A percentile compares a stretch with the other conserved stretches of the same genome.
phyloP scores from a whole-genome alignment of 352 stramenopile genomes.

The Pythium volutum region DNA sequence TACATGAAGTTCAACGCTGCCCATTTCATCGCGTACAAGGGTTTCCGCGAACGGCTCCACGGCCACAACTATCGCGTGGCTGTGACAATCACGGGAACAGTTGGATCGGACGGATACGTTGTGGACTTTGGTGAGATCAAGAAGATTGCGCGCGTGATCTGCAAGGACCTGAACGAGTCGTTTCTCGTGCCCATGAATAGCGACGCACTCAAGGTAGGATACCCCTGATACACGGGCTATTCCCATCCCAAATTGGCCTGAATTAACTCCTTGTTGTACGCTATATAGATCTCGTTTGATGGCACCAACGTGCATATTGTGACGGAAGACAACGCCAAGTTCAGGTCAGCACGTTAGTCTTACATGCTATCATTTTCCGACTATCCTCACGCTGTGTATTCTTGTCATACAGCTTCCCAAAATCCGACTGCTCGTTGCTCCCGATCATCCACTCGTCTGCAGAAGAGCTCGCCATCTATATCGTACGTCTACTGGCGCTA shows the following conservation, averaged over 20 bases:
- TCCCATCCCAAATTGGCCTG: not conserved
- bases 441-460: conserved; percentile 97
- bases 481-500: conserved; percentile 50
- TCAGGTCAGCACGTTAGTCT: conserved; percentile 51
- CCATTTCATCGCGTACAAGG: conserved; percentile 90
- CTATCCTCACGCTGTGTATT: not conserved
- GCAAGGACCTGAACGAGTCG: conserved; percentile 96
- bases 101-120: conserved; percentile 95
- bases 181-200: conserved; percentile 96
- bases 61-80: conserved; percentile 97
- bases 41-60: conserved; percentile 96
- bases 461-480: conserved; percentile 95
- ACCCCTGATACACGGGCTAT: no score
- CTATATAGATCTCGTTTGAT: conserved; percentile 74
- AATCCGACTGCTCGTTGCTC: conserved; percentile 93
- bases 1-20: conserved; percentile 92
- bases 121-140: conserved; percentile 98
- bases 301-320: conserved; percentile 86
- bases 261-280: not conserved
- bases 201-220: conserved; percentile 86
- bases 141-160: conserved; percentile 92
- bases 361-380: not conserved
- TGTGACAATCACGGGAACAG: conserved; percentile 83
- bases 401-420: conserved; percentile 87
- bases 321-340: conserved; percentile 94